phyloP scores from a whole-genome alignment of 441 rosid species.

The Metrosideros polymorpha region DNA sequence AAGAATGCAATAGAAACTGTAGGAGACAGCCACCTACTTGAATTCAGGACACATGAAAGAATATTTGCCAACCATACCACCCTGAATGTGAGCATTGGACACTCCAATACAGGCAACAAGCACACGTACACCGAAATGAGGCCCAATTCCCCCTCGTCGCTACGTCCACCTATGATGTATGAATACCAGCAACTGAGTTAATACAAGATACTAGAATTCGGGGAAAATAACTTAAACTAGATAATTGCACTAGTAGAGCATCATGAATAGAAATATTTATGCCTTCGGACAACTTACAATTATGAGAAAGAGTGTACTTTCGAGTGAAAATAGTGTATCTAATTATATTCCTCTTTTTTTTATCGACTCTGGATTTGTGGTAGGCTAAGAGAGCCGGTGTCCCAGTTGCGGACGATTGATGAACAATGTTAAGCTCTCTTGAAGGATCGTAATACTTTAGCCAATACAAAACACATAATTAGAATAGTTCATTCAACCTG shows the following conservation, averaged over 20 bases:
- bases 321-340: constrained; percentile 49
- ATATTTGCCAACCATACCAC: constrained; percentile 73
- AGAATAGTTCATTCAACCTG: not conserved
- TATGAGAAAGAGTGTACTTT: constrained; percentile 51
- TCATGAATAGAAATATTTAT: not conserved
- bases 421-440: constrained; percentile 68
- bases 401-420: constrained; percentile 59
- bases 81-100: constrained; percentile 66
- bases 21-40: constrained; percentile 35
- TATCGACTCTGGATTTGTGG: constrained; percentile 41
- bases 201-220: not conserved
- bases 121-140: constrained; percentile 43
- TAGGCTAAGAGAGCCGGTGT: constrained; percentile 41
- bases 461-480: not conserved
- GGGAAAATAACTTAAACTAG: not conserved
- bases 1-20: not conserved
- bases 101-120: constrained; percentile 52
- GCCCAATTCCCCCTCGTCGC: constrained; percentile 58
- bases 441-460: constrained; percentile 70
- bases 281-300: constrained; percentile 31
- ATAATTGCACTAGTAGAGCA: not conserved
- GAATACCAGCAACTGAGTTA: not conserved
- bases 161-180: constrained; percentile 43
- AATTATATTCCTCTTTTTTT: constrained; percentile 37
- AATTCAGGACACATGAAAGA: constrained; percentile 74